Base-by-base conservation (phyloP, 495 filamentous ascomycete species). In the Filosporella fistucella region DNA sequence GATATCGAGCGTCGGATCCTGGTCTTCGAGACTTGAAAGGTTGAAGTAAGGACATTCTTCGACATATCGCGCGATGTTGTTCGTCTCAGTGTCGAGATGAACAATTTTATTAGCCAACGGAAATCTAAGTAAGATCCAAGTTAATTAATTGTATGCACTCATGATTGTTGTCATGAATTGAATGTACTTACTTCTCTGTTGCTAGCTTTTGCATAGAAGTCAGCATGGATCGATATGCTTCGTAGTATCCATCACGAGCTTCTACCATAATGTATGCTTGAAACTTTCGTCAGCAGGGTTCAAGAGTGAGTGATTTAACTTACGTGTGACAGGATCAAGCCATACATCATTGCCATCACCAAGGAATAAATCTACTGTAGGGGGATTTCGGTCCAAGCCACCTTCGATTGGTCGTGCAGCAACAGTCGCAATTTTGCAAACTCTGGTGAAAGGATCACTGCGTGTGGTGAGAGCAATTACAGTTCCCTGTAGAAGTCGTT, bases 261-360 rank as follows among this genome's bases (percentile, higher is more conserved):
- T 87, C 80, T 0, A 85, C 68, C 84, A 88, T 86, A 18, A 84
- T 48, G 69, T 75, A 87, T 60, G 78, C 73, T 70, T 44, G 14
- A 12, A 14, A 13, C 45, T 33, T 47, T 33, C 5, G 9, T 4
- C 26, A 11, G 21, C 41, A n/a, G 10, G 16, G 7, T 12, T 13
- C 5, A 26, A 33, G 1, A 6, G 13, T 3, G 2, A 20, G 17
- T 13, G 10, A 22, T n/a, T n/a, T n/a, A 26, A 45, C 54, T 26
- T 47, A 58, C 55, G 13, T 18, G 49, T 34, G 22, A 74, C 71
- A 11, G 82, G 73, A 59, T 87, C 82, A 50, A 86, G 66, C 12
- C 76, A 63, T 4, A 72, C 55, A 28, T 86, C 75, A 13, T 75
- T 66, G 3, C 68, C 43, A 2, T 66, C 52, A 5, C 71, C 72